A percentile compares a stretch with the other conserved stretches of the same genome.
These are phyloP conservation scores for Lenzites betulinus DNA, from an alignment of 768 basidiomycete genomes.

Conservation along the genomic window DNA sequence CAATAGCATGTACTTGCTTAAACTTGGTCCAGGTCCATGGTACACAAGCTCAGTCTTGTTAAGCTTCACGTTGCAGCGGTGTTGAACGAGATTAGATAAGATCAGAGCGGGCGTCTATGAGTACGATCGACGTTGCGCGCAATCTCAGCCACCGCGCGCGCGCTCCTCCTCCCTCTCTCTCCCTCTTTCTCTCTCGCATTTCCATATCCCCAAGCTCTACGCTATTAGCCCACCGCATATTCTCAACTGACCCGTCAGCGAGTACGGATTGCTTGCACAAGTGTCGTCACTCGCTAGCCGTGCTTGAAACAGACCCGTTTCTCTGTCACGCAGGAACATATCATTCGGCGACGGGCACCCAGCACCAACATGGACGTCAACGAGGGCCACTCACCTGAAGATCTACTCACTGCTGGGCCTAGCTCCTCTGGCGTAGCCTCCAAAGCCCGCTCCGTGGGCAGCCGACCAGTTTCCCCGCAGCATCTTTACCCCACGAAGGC, in stretches of 20 bases:
- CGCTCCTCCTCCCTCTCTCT: constrained; percentile 1
- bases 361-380: not conserved
- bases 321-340: too few relatives aligned
- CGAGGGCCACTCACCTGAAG: not conserved
- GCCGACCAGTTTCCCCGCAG: constrained; percentile 7
- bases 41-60: too few relatives aligned
- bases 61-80: too few relatives aligned
- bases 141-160: constrained; percentile 18
- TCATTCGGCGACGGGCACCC: too few relatives aligned
- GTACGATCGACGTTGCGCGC: constrained; percentile 13
- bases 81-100: not conserved
- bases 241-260: too few relatives aligned
- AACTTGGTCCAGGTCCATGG: too few relatives aligned
- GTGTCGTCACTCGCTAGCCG: too few relatives aligned
- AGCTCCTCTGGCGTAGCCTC: not conserved
- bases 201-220: too few relatives aligned
- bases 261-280: not conserved
- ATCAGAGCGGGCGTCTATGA: constrained; percentile 8
- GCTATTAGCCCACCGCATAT: too few relatives aligned
- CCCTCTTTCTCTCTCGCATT: too few relatives aligned
- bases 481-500: not conserved
- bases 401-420: not conserved
- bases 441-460: not conserved
- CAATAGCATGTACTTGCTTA: too few relatives aligned
- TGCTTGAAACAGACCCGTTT: too few relatives aligned